Conservation (phyloP, 495 filamentous ascomycete species). For the Pyrenopolyporus hunteri region DNA sequence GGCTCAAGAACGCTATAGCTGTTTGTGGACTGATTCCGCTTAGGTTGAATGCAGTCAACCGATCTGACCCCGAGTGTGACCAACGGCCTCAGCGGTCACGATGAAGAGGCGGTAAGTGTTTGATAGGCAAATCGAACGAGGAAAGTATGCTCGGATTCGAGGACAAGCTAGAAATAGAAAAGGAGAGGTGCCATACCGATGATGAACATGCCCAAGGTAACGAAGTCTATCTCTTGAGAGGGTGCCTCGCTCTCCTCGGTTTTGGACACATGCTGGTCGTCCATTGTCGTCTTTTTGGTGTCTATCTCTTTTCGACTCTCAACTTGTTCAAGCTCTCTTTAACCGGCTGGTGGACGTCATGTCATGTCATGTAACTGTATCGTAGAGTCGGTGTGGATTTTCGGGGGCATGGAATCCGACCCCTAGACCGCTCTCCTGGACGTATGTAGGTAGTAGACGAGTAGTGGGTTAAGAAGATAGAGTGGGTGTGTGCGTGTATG, state of each 20-base stretch:
- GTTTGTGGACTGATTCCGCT: conserved; percentile 10
- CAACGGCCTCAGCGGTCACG: neutral
- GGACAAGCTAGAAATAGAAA: neutral
- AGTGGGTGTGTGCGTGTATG: conserved; percentile 19
- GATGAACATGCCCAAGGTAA: conserved; percentile 94
- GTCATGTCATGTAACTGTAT: conserved; percentile 22
- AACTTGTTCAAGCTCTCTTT: conserved; percentile 11
- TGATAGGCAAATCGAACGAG: conserved; percentile 9
- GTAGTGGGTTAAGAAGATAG: no score
- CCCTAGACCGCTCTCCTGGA: conserved; percentile 28
- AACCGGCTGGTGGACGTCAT: conserved; percentile 16
- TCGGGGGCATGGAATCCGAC: conserved; percentile 17
- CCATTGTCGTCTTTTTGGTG: conserved; percentile 10
- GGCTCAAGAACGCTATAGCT: neutral
- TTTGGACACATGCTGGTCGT: conserved; percentile 27
- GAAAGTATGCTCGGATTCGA: neutral
- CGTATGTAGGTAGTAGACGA: neutral
- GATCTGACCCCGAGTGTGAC: conserved; percentile 1
- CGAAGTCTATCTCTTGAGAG: conserved; percentile 70
- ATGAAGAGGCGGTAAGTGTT: conserved; percentile 1
- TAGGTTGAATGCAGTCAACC: conserved; percentile 13
- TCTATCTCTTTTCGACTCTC: conserved; percentile 10
- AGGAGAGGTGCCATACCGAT: conserved; percentile 73
- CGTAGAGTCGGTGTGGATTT: conserved; percentile 20
- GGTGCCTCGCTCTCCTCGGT: conserved; percentile 11